phyloP scores from a whole-genome alignment of 2,329 filamentous ascomycete genomes.

The Colletotrichum cordylinicola region DNA sequence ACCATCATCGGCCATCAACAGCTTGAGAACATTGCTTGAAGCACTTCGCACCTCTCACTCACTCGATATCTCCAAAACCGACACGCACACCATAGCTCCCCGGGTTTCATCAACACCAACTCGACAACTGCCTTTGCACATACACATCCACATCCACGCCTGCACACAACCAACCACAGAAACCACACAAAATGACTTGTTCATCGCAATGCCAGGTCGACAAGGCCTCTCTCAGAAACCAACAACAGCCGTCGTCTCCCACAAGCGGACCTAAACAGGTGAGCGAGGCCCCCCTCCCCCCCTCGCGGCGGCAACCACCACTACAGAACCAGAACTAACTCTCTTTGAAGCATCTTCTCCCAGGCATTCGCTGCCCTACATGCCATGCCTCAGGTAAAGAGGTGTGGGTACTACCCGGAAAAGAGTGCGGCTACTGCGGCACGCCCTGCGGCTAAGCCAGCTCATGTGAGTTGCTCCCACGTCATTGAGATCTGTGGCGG shows the following conservation, averaged over 20 bases:
- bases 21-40: neutral
- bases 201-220: slow-evolving; percentile 10
- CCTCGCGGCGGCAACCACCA: neutral
- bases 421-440: slow-evolving; percentile 56
- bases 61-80: neutral
- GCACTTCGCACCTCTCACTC: neutral
- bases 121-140: neutral
- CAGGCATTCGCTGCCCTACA: slow-evolving; percentile 58
- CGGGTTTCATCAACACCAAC: neutral
- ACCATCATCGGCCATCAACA: slow-evolving; percentile 3
- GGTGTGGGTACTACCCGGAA: slow-evolving; percentile 62
- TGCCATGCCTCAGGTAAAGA: slow-evolving; percentile 55
- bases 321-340: neutral
- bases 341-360: slow-evolving; percentile 38
- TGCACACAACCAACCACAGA: neutral
- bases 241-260: slow-evolving; percentile 13
- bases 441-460: slow-evolving; percentile 42
- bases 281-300: neutral
- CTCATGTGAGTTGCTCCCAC: slow-evolving; percentile 14
- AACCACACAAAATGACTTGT: slow-evolving; percentile 13
- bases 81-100: neutral
- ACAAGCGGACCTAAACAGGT: slow-evolving; percentile 17
- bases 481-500: neutral
- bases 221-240: slow-evolving; percentile 7
- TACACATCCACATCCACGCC: neutral